Conservation (phyloP, 2,329 filamentous ascomycete genomes). For the Aspergillus sp. region DNA sequence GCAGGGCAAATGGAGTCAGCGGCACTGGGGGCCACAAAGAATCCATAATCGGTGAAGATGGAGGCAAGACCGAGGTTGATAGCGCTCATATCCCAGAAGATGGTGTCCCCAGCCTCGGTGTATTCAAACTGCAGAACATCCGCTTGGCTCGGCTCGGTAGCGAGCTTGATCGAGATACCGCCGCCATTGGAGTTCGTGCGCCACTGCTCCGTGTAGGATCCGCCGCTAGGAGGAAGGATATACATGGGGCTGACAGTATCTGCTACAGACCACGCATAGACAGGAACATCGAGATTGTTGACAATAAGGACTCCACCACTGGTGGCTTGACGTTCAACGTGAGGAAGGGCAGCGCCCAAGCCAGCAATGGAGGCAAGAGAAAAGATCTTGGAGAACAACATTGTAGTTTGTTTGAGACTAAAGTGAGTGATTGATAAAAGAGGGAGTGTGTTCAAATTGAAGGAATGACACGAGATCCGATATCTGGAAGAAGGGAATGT, state of each 20-base stretch:
- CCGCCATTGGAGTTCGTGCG: conserved; percentile 25
- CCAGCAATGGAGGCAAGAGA: background rate
- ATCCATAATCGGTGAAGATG: conserved; percentile 32
- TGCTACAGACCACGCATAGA: conserved; percentile 34
- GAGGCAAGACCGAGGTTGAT: conserved; percentile 32
- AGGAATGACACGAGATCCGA: background rate
- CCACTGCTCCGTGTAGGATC: conserved; percentile 28
- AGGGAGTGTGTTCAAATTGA: background rate
- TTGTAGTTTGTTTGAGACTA: background rate
- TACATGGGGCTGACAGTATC: conserved; percentile 22
- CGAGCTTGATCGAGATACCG: conserved; percentile 37
- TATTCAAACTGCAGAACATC: conserved; percentile 38
- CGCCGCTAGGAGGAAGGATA: conserved; percentile 23
- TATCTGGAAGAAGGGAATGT: background rate
- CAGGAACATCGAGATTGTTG: conserved; percentile 28
- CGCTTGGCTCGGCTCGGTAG: conserved; percentile 11
- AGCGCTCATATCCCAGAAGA: conserved; percentile 42
- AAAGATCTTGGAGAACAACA: background rate
- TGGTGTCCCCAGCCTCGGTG: conserved; percentile 28
- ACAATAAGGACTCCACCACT: conserved; percentile 27
- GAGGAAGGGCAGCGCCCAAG: background rate
- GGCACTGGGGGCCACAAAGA: conserved; percentile 25
- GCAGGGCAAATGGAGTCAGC: conserved; percentile 25
- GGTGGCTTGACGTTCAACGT: background rate
- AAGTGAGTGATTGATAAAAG: background rate